Base-by-base conservation (phyloP, 2,329 filamentous ascomycete genomes). In the Fusarium cyanostomum region DNA sequence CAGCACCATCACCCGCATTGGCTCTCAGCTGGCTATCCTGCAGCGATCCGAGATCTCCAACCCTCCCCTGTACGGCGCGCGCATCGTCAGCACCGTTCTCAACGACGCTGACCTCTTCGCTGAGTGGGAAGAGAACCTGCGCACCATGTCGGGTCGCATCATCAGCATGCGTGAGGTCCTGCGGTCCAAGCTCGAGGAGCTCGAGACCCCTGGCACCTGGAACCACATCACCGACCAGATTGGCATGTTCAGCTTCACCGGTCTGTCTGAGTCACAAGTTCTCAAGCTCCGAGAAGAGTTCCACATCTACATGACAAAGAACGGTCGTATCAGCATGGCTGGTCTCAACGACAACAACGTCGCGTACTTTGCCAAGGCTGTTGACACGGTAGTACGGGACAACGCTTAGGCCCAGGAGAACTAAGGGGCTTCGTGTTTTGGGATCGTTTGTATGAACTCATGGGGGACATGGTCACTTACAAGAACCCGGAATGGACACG, bases 161-260 rank as follows among this genome's bases (percentile, higher is more conserved):
- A 94, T 92, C 67, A 86, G 87, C 73, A 99, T 98, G 95, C 89
- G 95, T 64, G 87, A 87, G 72, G 87, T 86, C 4, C 81, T 99
- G 69, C 86, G 92, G 46, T 80, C 81, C 53, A 92, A 94, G 78
- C 86, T 99, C 10, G 94, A 98, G 80, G 87, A 89, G 73, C 85
- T 94, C 58, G 87, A 86, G 27, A 97, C 95, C 0, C 94, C 94
- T 0, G 94, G 94, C 28, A 90, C 86, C 12, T 99, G 95, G 95
- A 92, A 94, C 74, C 95, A 99, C 80, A 96, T 99, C 76, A 97
- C 94, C 13, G 92, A 96, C 72, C 95, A 99, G 84, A 99, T 99
- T 74, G 95, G 95, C 81, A 99, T 99, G 95, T 99, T 99, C 81
- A 94, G 90, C 77, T 99, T 96, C 77, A 96, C 92, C 1, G 92